Conservation (phyloP, 108 stramenopile species). For the Nitzschia sp. region DNA sequence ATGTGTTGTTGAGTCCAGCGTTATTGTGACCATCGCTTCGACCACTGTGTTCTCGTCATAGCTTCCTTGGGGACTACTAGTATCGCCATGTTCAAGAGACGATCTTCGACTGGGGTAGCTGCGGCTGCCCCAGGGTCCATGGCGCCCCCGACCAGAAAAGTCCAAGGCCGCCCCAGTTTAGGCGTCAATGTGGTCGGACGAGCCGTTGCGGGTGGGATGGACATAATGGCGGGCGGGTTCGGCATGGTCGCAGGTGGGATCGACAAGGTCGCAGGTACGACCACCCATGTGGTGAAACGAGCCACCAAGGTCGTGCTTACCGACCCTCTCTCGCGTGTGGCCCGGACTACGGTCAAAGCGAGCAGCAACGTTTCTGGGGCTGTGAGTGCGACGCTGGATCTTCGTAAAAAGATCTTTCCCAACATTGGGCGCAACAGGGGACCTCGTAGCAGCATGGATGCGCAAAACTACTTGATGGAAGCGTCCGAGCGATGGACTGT, state of each 20-base stretch:
- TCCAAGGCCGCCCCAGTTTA: constrained; percentile 3
- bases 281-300: not conserved
- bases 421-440: not conserved
- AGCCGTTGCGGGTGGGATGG: too few species aligned
- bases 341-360: not conserved
- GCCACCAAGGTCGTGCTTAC: constrained; percentile 3
- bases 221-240: too few species aligned
- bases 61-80: too few species aligned
- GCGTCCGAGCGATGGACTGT: not conserved
- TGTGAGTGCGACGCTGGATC: not conserved
- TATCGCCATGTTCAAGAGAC: too few species aligned
- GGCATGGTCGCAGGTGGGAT: too few species aligned
- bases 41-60: too few species aligned
- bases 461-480: not conserved
- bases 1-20: too few species aligned
- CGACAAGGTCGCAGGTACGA: too few species aligned
- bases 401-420: constrained; percentile 1
- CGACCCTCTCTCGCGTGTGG: constrained; percentile 1
- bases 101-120: too few species aligned
- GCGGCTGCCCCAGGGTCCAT: too few species aligned
- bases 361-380: not conserved
- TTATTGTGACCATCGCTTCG: too few species aligned
- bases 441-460: too few species aligned
- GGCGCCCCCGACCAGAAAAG: not conserved
- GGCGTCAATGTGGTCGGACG: constrained; percentile 7